These are phyloP conservation scores for Ramaria rubella DNA, from an alignment of 768 basidiomycete species.

Conservation along the genomic window DNA sequence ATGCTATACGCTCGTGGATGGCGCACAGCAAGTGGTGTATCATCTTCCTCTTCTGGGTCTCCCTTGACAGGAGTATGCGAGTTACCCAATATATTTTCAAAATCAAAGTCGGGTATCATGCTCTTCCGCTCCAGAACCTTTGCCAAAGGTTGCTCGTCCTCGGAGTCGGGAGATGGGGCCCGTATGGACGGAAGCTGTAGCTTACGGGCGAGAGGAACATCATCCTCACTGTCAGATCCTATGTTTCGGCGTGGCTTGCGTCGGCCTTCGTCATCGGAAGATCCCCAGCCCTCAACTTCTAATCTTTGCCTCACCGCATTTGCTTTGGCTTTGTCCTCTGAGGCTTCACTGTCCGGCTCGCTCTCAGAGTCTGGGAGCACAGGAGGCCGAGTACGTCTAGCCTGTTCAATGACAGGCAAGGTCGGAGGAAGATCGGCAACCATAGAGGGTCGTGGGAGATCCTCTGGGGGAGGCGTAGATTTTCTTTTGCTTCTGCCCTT, in stretches of 20 bases:
- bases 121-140: slow-evolving; percentile 42
- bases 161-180: slow-evolving; percentile 40
- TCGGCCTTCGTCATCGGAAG: slow-evolving; percentile 60
- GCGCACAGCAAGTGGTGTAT: slow-evolving; percentile 16
- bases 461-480: slow-evolving; percentile 21
- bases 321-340: slow-evolving; percentile 10
- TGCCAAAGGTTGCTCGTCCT: slow-evolving; percentile 69
- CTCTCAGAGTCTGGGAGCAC: slow-evolving; percentile 31
- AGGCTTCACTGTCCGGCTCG: slow-evolving; percentile 46
- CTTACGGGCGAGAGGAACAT: slow-evolving; percentile 66
- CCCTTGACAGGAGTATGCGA: slow-evolving; percentile 17
- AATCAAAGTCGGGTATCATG: slow-evolving; percentile 28
- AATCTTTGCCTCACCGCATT: slow-evolving; percentile 15
- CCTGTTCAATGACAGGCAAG: slow-evolving; percentile 32
- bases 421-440: slow-evolving; percentile 18
- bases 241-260: slow-evolving; percentile 21
- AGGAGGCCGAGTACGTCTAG: slow-evolving; percentile 25
- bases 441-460: slow-evolving; percentile 6
- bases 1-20: slow-evolving; percentile 6
- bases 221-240: slow-evolving; percentile 45
- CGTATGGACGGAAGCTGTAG: slow-evolving; percentile 37
- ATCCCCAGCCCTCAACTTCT: slow-evolving; percentile 38
- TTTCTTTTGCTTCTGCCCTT: slow-evolving; percentile 35
- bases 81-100: slow-evolving; percentile 39
- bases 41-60: slow-evolving; percentile 27